Percentiles rank a stretch among this genome's conserved stretches.
These are phyloP conservation scores for Pichia inconspicua DNA, from an alignment of 1,139 yeast species.

Conservation along the genomic window DNA sequence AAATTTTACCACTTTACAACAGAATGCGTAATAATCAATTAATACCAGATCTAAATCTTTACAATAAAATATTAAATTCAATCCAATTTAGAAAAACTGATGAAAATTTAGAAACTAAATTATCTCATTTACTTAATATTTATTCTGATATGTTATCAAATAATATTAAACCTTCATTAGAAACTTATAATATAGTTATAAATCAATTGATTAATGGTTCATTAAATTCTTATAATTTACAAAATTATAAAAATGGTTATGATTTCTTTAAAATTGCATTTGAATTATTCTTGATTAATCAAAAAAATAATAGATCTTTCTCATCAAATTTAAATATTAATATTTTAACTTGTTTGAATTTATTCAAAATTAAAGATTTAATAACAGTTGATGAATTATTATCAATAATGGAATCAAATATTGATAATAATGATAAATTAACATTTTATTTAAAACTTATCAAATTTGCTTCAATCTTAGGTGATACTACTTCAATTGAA, in stretches of 20 bases:
- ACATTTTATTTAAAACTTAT: conserved; percentile 21
- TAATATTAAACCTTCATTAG: conserved; percentile 44
- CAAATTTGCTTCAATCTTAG: conserved; percentile 18
- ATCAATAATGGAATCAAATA: conserved; percentile 13
- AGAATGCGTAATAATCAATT: conserved; percentile 24
- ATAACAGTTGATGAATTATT: conserved; percentile 12
- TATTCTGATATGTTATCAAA: conserved; percentile 56
- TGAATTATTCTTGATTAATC: conserved; percentile 48
- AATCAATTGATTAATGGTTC: conserved; percentile 46
- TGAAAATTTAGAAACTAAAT: conserved; percentile 37
- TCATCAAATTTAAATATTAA: conserved; percentile 16
- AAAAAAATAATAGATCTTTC: conserved; percentile 27
- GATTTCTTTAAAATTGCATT: conserved; percentile 60
- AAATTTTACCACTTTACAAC: conserved; percentile 25
- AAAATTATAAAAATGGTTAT: conserved; percentile 38
- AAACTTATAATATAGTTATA: conserved; percentile 48
- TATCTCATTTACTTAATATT: conserved; percentile 55
- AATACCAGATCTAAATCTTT: conserved; percentile 22
- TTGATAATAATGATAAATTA: conserved; percentile 8
- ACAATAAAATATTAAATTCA: conserved; percentile 25
- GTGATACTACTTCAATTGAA: conserved; percentile 19
- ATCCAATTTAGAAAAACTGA: conserved; percentile 28
- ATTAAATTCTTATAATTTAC: conserved; percentile 30
- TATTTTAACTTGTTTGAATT: conserved; percentile 22
- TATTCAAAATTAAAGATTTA: conserved; percentile 17